Evolutionary conservation across 2,329 filamentous ascomycete species (phyloP).

Genomic region (Fulvia fulva): DNA sequence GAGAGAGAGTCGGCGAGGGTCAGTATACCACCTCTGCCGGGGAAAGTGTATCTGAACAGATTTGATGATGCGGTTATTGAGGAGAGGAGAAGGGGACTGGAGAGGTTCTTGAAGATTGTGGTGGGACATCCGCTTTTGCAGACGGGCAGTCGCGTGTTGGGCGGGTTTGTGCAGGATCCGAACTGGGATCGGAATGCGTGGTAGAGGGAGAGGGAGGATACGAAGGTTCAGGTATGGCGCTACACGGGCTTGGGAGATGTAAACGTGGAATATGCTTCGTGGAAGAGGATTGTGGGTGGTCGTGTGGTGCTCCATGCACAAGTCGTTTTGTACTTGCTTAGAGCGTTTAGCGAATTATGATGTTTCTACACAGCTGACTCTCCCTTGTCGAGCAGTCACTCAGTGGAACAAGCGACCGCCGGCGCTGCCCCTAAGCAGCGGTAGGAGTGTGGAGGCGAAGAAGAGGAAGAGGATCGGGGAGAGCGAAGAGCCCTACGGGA

Average conservation of each 20-base stretch:
- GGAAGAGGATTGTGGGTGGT: not conserved
- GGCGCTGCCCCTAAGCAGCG: no score
- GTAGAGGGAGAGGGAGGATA: slow-evolving; percentile 47
- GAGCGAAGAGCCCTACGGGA: no score
- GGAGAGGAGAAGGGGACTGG: slow-evolving; percentile 81
- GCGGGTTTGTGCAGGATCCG: slow-evolving; percentile 91
- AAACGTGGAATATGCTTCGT: not conserved
- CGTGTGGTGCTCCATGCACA: not conserved
- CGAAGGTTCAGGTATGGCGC: no score
- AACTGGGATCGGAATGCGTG: slow-evolving; percentile 91
- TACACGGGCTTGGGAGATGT: not conserved
- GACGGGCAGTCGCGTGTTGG: slow-evolving; percentile 94
- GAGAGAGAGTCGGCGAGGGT: slow-evolving; percentile 93
- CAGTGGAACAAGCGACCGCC: no score
- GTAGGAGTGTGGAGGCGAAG: no score
- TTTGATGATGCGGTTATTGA: slow-evolving; percentile 99
- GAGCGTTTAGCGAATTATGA: not conserved
- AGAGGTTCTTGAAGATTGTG: slow-evolving; percentile 95
- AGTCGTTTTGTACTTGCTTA: not conserved
- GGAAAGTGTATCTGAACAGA: slow-evolving; percentile 96
- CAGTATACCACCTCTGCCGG: slow-evolving; percentile 90
- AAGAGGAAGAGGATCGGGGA: no score
- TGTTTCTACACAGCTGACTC: not conserved
- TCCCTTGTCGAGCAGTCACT: not conserved
- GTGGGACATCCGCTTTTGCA: slow-evolving; percentile 94